Evolutionary conservation across 2,329 filamentous ascomycete genomes (phyloP).

Genomic region (Fusarium temperatum): DNA sequence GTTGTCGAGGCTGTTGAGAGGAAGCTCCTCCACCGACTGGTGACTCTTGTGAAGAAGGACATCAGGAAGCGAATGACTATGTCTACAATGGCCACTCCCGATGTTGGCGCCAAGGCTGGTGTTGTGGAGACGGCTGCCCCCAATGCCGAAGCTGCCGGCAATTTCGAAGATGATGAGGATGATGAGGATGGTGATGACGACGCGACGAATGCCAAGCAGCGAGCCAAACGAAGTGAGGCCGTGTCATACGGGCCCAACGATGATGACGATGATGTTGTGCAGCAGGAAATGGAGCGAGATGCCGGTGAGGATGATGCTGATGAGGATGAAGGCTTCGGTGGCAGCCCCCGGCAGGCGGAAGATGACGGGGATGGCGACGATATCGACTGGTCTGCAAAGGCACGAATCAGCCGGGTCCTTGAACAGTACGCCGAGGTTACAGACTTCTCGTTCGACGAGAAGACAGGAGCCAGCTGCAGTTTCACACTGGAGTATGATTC

Average conservation of each 20-base stretch:
- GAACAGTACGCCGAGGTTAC: conserved; percentile 72
- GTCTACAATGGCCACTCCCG: conserved; percentile 76
- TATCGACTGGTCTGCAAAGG: conserved; percentile 51
- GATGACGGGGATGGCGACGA: conserved; percentile 52
- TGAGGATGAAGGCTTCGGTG: conserved; percentile 64
- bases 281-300: conserved; percentile 68
- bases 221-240: conserved; percentile 79
- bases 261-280: conserved; percentile 84
- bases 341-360: conserved; percentile 55
- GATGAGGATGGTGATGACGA: conserved; percentile 80
- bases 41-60: conserved; percentile 76
- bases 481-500: conserved; percentile 86
- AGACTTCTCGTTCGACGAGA: conserved; percentile 82
- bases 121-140: conserved; percentile 60
- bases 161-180: conserved; percentile 58
- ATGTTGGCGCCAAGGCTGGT: conserved; percentile 68
- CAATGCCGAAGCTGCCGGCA: conserved; percentile 46
- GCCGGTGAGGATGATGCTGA: conserved; percentile 67
- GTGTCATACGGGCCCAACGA: conserved; percentile 93
- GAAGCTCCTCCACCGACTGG: conserved; percentile 78
- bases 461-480: conserved; percentile 76
- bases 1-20: conserved; percentile 83
- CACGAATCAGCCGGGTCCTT: conserved; percentile 72
- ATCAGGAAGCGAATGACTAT: conserved; percentile 80
- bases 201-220: conserved; percentile 77